These are phyloP conservation scores for Gynochthodes officinalis DNA, from an alignment of 257 asterid species.

Conservation along the genomic window DNA sequence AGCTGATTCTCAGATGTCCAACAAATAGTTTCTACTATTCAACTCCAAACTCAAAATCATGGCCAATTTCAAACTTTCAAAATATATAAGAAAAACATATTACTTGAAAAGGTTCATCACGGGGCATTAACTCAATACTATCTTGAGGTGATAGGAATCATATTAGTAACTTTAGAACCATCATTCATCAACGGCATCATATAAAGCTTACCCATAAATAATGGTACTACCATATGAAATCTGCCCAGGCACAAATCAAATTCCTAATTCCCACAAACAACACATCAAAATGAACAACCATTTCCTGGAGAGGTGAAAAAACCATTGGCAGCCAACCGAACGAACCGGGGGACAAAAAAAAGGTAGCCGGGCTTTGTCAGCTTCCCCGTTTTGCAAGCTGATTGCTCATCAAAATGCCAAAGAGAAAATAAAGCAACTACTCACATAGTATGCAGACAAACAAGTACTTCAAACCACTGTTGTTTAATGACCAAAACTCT, in stretches of 20 bases:
- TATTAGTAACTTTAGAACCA: background rate
- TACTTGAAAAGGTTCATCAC: background rate
- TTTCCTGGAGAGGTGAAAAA: too few species aligned
- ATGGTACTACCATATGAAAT: background rate
- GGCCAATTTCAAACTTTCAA: background rate
- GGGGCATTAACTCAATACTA: background rate
- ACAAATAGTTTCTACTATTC: background rate
- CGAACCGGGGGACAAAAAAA: too few species aligned
- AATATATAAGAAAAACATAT: background rate
- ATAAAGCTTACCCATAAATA: background rate
- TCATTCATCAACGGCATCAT: background rate
- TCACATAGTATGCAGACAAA: background rate
- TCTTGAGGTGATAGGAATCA: background rate
- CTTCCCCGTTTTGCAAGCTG: background rate
- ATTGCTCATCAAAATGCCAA: constrained; percentile 6
- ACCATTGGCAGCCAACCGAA: too few species aligned
- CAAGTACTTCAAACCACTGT: background rate
- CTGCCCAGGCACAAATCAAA: background rate
- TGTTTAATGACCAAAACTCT: background rate
- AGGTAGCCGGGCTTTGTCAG: too few species aligned
- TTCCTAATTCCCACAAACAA: background rate
- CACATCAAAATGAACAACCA: background rate
- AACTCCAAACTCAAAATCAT: background rate
- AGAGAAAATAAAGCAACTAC: background rate
- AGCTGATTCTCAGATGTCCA: background rate